Percentiles rank a stretch among this genome's conserved stretches.
phyloP scores from a whole-genome alignment of 331 rosid species.

The Quercus tomentella region DNA sequence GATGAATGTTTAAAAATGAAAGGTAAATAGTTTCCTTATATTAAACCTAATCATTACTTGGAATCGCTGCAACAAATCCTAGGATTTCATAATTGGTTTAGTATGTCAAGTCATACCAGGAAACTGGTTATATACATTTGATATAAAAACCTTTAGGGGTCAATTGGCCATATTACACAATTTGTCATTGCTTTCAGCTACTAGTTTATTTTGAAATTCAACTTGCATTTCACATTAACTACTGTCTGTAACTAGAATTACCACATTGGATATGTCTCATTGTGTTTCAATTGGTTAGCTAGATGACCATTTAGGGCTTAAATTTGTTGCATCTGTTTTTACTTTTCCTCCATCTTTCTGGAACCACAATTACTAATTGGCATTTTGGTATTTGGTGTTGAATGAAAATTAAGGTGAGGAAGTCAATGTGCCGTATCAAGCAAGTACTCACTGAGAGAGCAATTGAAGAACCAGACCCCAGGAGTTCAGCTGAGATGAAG shows the following conservation, averaged over 20 bases:
- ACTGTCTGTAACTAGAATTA: not conserved
- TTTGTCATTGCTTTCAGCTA: not conserved
- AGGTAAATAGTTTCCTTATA: not conserved
- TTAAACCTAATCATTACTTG: not conserved
- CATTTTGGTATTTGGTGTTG: not conserved
- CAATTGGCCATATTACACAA: not conserved
- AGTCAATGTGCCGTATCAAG: slow-evolving; percentile 94
- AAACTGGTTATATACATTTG: not conserved
- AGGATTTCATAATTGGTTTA: not conserved
- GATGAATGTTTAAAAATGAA: not conserved
- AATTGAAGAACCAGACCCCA: slow-evolving; percentile 76
- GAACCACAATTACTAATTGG: not conserved
- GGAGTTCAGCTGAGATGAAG: slow-evolving; percentile 90
- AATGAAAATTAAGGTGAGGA: slow-evolving; percentile 58
- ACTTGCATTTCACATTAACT: not conserved
- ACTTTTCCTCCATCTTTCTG: not conserved
- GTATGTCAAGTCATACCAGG: not conserved
- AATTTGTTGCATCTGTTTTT: not conserved
- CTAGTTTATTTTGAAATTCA: not conserved
- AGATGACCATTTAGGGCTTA: too few relatives aligned
- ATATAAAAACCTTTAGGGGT: not conserved
- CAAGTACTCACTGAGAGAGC: slow-evolving; percentile 91
- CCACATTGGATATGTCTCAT: not conserved
- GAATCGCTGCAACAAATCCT: not conserved
- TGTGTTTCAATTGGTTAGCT: not conserved